Conservation (phyloP, 768 basidiomycete genomes). For the Astraeus odoratus region DNA sequence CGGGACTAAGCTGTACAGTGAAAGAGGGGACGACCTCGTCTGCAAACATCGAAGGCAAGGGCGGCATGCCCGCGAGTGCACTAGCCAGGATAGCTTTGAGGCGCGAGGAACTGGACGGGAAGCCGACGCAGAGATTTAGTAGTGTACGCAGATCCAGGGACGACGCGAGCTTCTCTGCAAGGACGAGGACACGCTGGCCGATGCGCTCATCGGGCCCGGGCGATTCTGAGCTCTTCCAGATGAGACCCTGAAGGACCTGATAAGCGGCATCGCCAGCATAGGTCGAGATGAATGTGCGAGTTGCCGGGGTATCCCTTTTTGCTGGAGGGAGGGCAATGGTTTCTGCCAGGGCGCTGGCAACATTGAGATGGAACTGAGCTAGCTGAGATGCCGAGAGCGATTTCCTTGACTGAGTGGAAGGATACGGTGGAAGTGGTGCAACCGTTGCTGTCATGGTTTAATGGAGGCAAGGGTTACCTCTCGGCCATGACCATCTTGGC, state of each 20-base stretch:
- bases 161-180: conserved; percentile 49
- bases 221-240: conserved; percentile 41
- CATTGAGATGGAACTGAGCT: conserved; percentile 38
- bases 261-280: conserved; percentile 54
- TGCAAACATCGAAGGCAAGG: conserved; percentile 28
- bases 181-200: conserved; percentile 40
- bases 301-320: conserved; percentile 40
- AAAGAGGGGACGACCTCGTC: conserved; percentile 53
- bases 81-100: conserved; percentile 38
- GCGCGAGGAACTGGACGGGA: conserved; percentile 38
- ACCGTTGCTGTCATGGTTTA: conserved; percentile 18
- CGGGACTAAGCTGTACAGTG: conserved; percentile 38
- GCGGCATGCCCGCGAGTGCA: conserved; percentile 29
- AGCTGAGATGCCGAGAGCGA: conserved; percentile 47
- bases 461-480: background rate
- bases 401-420: conserved; percentile 42
- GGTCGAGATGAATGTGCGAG: conserved; percentile 44
- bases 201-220: conserved; percentile 38
- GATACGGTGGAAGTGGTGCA: conserved; percentile 46
- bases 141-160: conserved; percentile 47
- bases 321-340: conserved; percentile 41
- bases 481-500: no score
- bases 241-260: conserved; percentile 44
- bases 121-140: conserved; percentile 57
- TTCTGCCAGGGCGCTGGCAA: conserved; percentile 41